These are phyloP conservation scores for Lathyrus aphaca DNA, from an alignment of 306 rosid genomes.

Conservation along the genomic window DNA sequence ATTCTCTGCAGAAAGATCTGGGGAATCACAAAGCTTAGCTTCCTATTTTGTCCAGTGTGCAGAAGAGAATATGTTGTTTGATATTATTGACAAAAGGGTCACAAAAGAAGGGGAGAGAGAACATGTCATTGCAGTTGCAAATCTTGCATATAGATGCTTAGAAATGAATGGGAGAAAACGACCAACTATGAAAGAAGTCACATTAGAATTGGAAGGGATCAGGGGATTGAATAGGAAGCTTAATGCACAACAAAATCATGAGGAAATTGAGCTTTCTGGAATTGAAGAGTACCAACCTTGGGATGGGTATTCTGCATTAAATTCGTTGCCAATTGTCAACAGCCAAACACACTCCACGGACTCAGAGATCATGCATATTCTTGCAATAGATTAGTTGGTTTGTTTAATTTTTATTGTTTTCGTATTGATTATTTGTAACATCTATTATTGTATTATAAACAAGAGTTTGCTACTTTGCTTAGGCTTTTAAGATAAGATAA, in stretches of 20 bases:
- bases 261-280: slow-evolving; percentile 35
- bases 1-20: background rate
- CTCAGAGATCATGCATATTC: slow-evolving; percentile 6
- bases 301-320: slow-evolving; percentile 10
- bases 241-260: background rate
- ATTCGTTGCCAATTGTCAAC: background rate
- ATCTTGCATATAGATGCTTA: slow-evolving; percentile 52
- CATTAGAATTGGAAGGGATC: slow-evolving; percentile 46
- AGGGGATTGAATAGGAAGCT: slow-evolving; percentile 14
- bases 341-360: background rate
- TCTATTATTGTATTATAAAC: background rate
- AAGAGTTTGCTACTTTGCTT: background rate
- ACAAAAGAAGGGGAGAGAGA: slow-evolving; percentile 35
- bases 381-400: background rate
- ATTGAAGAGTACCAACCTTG: slow-evolving; percentile 17
- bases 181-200: slow-evolving; percentile 58
- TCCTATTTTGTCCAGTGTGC: slow-evolving; percentile 38
- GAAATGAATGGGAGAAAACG: slow-evolving; percentile 51
- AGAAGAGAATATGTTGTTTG: slow-evolving; percentile 37
- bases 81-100: slow-evolving; percentile 45
- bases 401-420: background rate
- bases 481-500: background rate
- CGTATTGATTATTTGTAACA: background rate
- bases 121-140: slow-evolving; percentile 43
- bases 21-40: slow-evolving; percentile 38